phyloP scores from a whole-genome alignment of 2,329 filamentous ascomycete species.

The Colletotrichum theobromicola region DNA sequence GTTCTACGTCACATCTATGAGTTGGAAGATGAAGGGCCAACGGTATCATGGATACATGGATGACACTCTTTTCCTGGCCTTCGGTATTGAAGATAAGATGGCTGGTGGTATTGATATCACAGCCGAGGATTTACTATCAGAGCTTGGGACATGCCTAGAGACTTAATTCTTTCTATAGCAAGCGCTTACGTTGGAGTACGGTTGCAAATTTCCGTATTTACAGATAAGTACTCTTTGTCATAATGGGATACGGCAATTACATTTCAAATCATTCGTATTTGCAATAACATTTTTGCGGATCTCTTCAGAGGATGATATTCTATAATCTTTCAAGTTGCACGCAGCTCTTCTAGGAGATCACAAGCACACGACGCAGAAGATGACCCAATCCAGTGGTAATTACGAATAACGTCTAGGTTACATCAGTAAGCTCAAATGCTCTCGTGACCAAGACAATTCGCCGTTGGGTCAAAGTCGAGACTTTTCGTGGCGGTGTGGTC shows the following conservation, averaged over 20 bases:
- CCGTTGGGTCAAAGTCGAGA: neutral
- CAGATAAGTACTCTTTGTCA: neutral
- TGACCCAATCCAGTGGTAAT: neutral
- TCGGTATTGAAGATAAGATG: slow-evolving; percentile 60
- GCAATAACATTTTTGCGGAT: neutral
- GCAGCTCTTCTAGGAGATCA: neutral
- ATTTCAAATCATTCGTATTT: neutral
- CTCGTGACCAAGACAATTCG: neutral
- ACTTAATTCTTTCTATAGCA: neutral
- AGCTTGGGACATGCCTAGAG: slow-evolving; percentile 19
- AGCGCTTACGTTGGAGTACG: neutral
- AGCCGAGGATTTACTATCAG: slow-evolving; percentile 52
- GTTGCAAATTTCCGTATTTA: neutral
- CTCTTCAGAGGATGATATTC: neutral
- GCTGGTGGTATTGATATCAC: slow-evolving; percentile 56
- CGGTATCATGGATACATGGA: slow-evolving; percentile 62
- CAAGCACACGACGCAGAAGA: neutral
- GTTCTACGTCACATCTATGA: slow-evolving; percentile 63
- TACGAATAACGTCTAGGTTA: neutral
- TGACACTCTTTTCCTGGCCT: slow-evolving; percentile 58
- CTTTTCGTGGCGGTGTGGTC: neutral
- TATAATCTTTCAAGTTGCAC: neutral
- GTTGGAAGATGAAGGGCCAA: slow-evolving; percentile 53
- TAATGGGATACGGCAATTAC: neutral
- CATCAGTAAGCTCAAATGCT: neutral